Conservation (phyloP, 495 filamentous ascomycete genomes). For the Annulohypoxylon maeteangense region DNA sequence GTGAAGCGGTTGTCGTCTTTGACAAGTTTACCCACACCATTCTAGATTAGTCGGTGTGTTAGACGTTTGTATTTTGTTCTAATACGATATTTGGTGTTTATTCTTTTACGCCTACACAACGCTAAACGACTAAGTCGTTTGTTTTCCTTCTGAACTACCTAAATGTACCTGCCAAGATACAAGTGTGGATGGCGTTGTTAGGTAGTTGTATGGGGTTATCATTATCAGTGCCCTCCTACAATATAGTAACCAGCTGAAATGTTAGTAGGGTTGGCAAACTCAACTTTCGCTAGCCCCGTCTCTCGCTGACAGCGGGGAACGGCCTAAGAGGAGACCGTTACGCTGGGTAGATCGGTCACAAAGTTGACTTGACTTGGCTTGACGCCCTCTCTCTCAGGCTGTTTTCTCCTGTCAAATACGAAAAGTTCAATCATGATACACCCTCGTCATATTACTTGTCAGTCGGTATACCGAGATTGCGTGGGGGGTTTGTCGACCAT, state of each 20-base stretch:
- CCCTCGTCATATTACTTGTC: conserved; percentile 18
- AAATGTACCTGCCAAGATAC: conserved; percentile 20
- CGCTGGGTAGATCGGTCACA: not conserved
- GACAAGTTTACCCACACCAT: conserved; percentile 25
- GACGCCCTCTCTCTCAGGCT: not conserved
- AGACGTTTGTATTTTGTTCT: not conserved
- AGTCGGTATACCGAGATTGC: conserved; percentile 13
- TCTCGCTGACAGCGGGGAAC: conserved; percentile 1
- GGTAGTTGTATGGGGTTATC: not conserved
- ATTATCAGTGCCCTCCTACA: conserved; percentile 3
- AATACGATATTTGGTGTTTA: not conserved
- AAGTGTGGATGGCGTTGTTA: not conserved
- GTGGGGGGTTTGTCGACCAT: conserved; percentile 11
- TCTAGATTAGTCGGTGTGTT: not conserved
- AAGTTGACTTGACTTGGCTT: conserved; percentile 6
- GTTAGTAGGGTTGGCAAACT: not conserved
- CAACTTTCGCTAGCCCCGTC: conserved; percentile 13
- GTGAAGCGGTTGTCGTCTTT: not conserved
- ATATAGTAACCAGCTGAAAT: not conserved
- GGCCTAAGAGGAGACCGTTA: not conserved
- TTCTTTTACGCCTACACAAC: conserved; percentile 3
- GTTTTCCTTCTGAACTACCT: conserved; percentile 17
- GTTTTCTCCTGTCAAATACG: conserved; percentile 4
- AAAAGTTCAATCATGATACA: not conserved
- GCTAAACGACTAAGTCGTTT: not conserved